phyloP scores from a whole-genome alignment of 345 rosid species.

The Hibiscus trionum region DNA sequence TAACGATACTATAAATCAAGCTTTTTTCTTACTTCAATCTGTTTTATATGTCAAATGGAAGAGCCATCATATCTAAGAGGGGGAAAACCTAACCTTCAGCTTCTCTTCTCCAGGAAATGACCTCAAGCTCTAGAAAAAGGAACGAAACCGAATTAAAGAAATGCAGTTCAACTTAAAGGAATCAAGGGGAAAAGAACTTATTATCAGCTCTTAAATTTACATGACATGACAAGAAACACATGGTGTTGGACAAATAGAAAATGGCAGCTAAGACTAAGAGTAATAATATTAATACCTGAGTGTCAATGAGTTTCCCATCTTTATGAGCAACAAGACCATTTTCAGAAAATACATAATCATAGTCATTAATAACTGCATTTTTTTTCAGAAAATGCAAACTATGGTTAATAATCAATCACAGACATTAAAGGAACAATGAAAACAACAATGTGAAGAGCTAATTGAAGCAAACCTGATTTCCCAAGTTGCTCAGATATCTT shows the following conservation, averaged over 20 bases:
- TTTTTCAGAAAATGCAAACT: background rate
- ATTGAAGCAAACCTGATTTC: no score
- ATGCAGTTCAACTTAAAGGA: no score
- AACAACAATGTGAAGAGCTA: no score
- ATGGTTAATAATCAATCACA: background rate
- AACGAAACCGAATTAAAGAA: background rate
- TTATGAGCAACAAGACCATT: constrained; percentile 95
- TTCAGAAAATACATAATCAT: constrained; percentile 89
- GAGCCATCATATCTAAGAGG: background rate
- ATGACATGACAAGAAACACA: no score
- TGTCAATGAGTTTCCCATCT: constrained; percentile 75
- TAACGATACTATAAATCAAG: background rate
- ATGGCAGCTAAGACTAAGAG: no score
- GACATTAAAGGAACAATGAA: background rate
- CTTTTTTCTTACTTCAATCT: background rate
- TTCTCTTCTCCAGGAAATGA: background rate
- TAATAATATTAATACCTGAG: constrained; percentile 43
- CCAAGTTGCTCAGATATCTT: no score
- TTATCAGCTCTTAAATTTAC: no score
- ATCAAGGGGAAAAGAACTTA: no score
- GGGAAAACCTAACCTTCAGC: constrained; percentile 52
- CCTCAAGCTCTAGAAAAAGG: constrained; percentile 27
- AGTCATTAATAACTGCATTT: constrained; percentile 68
- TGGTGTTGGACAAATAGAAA: no score
- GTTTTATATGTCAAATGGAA: background rate